Evolutionary conservation across 805 yeast genomes (phyloP), one percentile per base, ranked within the genome.

Genomic region (Nakazawaea holstii): DNA sequence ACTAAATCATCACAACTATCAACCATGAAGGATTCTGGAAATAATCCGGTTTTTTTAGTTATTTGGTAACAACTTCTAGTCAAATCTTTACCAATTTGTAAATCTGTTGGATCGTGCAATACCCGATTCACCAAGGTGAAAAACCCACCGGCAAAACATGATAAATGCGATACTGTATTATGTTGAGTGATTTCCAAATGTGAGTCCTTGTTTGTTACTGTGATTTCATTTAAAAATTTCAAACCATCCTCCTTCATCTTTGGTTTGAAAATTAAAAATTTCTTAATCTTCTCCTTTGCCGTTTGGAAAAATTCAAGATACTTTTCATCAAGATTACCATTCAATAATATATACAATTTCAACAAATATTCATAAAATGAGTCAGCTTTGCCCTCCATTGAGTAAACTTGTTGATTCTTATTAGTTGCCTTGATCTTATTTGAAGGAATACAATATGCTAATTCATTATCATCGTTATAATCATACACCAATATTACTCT

Each of bases 61-160:
- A 79, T 57, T 51, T 70, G 60, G 37, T 66, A 68, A 55, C 84
- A 79, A 6, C 83, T 81, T 39, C 68, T 58, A 0, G 82, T 68
- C 8, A 80, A 49, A 35, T 67, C 60, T 17, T 59, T 61, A 3
- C 77, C 83, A n/a, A 65, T 50, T 11, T 61, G 62, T 41, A 71
- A 50, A 49, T 73, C 73, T 29, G 57, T 53, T 6, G 68, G 64
- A 9, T 65, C 53, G 33, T 53, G 46, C 15, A 77, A 65, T 1
- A 76, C 47, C 40, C 62, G 69, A 6, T 77, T 65, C 1, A 77
- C 78, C 26, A 78, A 55, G 0, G 76, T 76, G 55, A 73, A 64
- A 71, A 75, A 76, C 2, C 82, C 78, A 13, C 82, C 83, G 4
- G 76, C 62, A 48, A 73, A 76, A 54, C 85, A 80, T 6, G 74